Evolutionary conservation across 805 yeast genomes (phyloP).

Genomic region (Wickerhamomyces bisporus): DNA sequence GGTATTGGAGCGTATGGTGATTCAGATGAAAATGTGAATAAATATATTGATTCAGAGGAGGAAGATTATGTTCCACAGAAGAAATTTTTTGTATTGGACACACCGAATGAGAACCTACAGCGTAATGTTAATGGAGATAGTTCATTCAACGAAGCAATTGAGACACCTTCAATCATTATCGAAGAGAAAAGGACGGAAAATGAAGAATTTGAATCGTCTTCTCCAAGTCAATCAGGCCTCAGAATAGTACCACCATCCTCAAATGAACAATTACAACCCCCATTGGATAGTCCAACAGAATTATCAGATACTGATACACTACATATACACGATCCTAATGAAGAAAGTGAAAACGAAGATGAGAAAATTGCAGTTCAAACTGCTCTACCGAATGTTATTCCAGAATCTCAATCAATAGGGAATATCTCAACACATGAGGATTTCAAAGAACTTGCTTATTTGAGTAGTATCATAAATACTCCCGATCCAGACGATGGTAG

Average conservation of each 20-base stretch:
- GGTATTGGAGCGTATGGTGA: not conserved
- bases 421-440: not conserved
- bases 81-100: no score
- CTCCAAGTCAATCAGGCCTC: no score
- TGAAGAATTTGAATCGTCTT: no score
- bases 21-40: no score
- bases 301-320: constrained; percentile 22
- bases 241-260: no score
- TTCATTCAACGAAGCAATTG: no score
- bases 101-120: constrained; percentile 2
- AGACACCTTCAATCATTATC: no score
- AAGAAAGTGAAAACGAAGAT: not conserved
- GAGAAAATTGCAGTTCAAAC: not conserved
- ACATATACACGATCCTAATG: constrained; percentile 16
- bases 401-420: constrained; percentile 4
- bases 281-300: constrained; percentile 12
- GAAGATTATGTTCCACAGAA: no score
- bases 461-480: constrained; percentile 19
- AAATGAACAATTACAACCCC: constrained; percentile 1
- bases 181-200: no score
- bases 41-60: no score
- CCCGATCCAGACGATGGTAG: constrained; percentile 10
- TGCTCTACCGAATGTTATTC: not conserved
- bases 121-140: no score
- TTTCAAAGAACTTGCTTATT: constrained; percentile 19